These are phyloP conservation scores for Candida gorgasii DNA, from an alignment of 805 yeast genomes.

Conservation along the genomic window DNA sequence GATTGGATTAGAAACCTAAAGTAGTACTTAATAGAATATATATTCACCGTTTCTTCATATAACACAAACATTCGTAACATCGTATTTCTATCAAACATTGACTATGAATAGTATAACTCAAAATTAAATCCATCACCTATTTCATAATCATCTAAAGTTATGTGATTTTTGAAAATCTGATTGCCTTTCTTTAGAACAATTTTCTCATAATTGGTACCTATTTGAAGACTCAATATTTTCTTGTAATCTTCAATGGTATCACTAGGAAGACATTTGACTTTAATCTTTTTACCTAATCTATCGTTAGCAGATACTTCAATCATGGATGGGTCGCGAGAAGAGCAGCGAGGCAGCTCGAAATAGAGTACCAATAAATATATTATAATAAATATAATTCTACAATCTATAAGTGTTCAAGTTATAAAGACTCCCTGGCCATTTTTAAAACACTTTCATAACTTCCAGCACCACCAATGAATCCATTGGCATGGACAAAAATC, in stretches of 20 bases:
- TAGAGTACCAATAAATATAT: no score
- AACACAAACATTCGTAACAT: no score
- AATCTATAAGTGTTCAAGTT: conserved; percentile 51
- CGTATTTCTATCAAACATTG: neutral
- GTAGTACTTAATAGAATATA: conserved; percentile 2
- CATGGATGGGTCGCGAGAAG: conserved; percentile 21
- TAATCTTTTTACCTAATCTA: conserved; percentile 82
- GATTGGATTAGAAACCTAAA: neutral
- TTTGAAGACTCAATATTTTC: conserved; percentile 76
- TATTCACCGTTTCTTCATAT: neutral
- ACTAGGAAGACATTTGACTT: conserved; percentile 82
- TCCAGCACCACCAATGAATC: conserved; percentile 94
- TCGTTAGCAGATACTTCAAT: conserved; percentile 45
- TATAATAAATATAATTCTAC: conserved; percentile 51
- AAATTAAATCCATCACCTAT: conserved; percentile 85
- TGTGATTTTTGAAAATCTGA: conserved; percentile 83
- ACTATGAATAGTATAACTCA: conserved; percentile 72
- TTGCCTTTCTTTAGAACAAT: conserved; percentile 82
- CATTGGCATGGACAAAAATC: conserved; percentile 92
- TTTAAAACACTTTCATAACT: conserved; percentile 74
- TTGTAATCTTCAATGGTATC: conserved; percentile 92
- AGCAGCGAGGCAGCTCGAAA: neutral
- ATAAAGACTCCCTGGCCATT: conserved; percentile 56
- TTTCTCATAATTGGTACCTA: conserved; percentile 70
- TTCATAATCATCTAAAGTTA: conserved; percentile 91